phyloP scores from a whole-genome alignment of 169 alveolate genomes.

The Plasmodium knowlesi region DNA sequence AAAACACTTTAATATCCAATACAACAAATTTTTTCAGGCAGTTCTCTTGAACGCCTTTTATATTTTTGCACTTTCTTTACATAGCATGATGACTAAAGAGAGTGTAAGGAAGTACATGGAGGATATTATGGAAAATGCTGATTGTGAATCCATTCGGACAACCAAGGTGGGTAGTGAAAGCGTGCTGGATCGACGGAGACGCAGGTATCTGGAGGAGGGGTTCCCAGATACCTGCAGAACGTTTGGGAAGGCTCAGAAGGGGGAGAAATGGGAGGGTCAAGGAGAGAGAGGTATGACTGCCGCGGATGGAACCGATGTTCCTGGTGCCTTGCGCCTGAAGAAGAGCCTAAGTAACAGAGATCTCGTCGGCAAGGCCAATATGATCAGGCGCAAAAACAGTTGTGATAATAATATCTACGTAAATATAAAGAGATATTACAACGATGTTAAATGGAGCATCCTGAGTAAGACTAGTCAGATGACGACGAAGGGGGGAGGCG shows the following conservation, averaged over 20 bases:
- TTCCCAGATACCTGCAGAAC: no score
- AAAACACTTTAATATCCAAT: slow-evolving; percentile 63
- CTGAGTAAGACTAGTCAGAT: neutral
- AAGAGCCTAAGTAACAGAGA: neutral
- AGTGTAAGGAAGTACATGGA: slow-evolving; percentile 24
- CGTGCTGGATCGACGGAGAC: neutral
- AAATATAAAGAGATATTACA: slow-evolving; percentile 44
- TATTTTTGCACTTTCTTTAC: slow-evolving; percentile 33
- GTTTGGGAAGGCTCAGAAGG: no score
- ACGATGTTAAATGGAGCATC: slow-evolving; percentile 20
- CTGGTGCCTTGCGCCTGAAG: neutral
- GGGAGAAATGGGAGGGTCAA: no score
- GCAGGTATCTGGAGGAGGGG: neutral
- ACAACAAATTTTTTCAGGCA: slow-evolving; percentile 71
- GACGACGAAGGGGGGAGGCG: slow-evolving; percentile 3
- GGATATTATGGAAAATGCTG: slow-evolving; percentile 16
- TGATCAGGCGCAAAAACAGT: neutral
- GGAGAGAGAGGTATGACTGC: neutral
- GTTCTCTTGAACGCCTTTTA: slow-evolving; percentile 52
- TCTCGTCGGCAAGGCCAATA: neutral
- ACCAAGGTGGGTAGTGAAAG: neutral
- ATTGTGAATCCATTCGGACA: neutral
- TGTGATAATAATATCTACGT: slow-evolving; percentile 10
- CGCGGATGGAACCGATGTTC: neutral
- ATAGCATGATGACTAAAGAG: slow-evolving; percentile 41